These are phyloP conservation scores for Bathelium albidoporum DNA, from an alignment of 495 filamentous ascomycete species.

Conservation along the genomic window DNA sequence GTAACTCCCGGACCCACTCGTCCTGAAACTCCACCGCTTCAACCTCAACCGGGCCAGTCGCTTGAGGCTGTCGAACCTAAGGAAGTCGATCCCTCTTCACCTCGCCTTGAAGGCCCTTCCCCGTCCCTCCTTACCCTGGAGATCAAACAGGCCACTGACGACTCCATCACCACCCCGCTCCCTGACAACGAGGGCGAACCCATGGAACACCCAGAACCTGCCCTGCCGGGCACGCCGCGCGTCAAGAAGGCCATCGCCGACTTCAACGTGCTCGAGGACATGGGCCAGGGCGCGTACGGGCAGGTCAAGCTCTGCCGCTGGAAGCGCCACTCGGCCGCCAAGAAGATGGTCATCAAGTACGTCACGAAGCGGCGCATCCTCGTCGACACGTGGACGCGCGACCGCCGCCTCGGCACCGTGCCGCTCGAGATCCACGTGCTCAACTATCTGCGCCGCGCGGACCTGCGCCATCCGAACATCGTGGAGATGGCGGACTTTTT, in stretches of 20 bases:
- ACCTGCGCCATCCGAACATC: constrained; percentile 84
- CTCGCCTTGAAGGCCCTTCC: constrained; percentile 6
- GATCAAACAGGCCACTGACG: constrained; percentile 50
- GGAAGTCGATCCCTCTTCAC: constrained; percentile 8
- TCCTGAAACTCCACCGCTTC: constrained; percentile 55
- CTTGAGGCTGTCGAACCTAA: constrained; percentile 27
- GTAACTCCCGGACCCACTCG: constrained; percentile 50
- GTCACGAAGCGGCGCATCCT: constrained; percentile 95
- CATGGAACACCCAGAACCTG: constrained; percentile 29
- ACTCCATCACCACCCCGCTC: constrained; percentile 2
- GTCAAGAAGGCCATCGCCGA: constrained; percentile 75
- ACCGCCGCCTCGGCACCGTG: constrained; percentile 89
- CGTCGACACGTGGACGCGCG: constrained; percentile 96
- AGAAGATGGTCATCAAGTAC: constrained; percentile 92
- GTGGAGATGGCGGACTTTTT: constrained; percentile 99
- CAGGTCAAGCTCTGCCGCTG: constrained; percentile 94
- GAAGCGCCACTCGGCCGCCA: constrained; percentile 58
- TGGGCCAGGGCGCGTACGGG: constrained; percentile 96
- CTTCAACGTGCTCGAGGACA: constrained; percentile 90
- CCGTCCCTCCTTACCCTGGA: constrained; percentile 62
- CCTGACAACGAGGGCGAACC: constrained; percentile 34
- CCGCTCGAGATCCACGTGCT: constrained; percentile 96
- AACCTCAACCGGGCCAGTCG: constrained; percentile 69
- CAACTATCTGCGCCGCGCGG: constrained; percentile 82
- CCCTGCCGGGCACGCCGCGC: constrained; percentile 19